These are phyloP conservation scores for Aspergillus steynii DNA, from an alignment of 495 filamentous ascomycete genomes.

Conservation along the genomic window DNA sequence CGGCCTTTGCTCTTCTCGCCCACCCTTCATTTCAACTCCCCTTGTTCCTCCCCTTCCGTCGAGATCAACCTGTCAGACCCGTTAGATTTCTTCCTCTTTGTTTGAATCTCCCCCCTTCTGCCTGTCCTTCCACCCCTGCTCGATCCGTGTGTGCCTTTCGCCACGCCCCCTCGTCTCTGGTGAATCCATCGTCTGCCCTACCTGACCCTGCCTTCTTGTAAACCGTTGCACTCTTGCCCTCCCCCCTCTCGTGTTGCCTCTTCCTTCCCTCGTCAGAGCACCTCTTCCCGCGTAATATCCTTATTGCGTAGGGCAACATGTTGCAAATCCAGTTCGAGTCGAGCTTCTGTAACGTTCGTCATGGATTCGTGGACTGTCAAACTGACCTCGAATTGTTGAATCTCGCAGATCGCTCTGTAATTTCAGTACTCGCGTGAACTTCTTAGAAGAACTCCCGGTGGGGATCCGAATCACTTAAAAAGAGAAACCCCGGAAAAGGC, in stretches of 20 bases:
- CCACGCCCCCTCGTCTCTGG: neutral
- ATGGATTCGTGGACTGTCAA: constrained; percentile 16
- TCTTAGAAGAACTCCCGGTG: neutral
- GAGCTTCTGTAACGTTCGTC: constrained; percentile 19
- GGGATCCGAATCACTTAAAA: constrained; percentile 3
- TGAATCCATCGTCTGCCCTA: constrained; percentile 1
- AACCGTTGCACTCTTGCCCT: neutral
- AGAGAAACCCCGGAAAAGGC: neutral
- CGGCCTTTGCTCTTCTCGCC: constrained; percentile 4
- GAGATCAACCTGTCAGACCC: neutral
- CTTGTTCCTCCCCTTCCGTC: neutral
- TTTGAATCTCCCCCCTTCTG: constrained; percentile 2
- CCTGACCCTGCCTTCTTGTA: constrained; percentile 1
- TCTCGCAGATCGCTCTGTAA: constrained; percentile 20
- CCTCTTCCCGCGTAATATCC: constrained; percentile 22
- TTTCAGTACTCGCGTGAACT: constrained; percentile 9
- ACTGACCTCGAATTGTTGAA: constrained; percentile 23
- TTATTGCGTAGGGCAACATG: constrained; percentile 25
- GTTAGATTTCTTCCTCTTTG: constrained; percentile 9
- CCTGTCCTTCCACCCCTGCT: constrained; percentile 8
- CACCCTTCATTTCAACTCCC: constrained; percentile 1
- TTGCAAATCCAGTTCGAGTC: constrained; percentile 12
- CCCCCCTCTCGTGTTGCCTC: constrained; percentile 5
- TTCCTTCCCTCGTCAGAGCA: constrained; percentile 2
- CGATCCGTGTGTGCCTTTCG: neutral